Percentiles rank a stretch among this genome's conserved stretches.
These are phyloP conservation scores for Thecaphora thlaspeos DNA, from an alignment of 1,284 basidiomycete genomes.

Conservation along the genomic window DNA sequence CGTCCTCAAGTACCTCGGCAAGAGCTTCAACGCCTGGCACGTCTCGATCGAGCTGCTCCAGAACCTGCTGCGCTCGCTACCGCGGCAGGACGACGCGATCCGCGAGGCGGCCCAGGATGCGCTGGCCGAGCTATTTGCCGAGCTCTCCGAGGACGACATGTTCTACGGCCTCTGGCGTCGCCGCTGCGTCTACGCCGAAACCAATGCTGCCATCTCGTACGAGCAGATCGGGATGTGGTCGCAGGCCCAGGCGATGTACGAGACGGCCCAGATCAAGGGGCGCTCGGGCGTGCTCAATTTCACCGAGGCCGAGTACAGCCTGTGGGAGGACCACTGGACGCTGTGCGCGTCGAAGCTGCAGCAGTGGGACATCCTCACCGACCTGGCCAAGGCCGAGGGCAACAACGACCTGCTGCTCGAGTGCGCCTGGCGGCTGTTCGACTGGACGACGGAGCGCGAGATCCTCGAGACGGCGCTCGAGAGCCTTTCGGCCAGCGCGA, in stretches of 20 bases:
- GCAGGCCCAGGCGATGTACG: slow-evolving; percentile 84
- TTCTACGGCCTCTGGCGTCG: slow-evolving; percentile 96
- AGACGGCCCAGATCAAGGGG: slow-evolving; percentile 83
- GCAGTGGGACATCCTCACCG: slow-evolving; percentile 82
- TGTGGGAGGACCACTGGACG: slow-evolving; percentile 99
- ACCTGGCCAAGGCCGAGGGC: slow-evolving; percentile 80
- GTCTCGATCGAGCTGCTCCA: slow-evolving; percentile 85
- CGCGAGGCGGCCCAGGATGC: slow-evolving; percentile 87
- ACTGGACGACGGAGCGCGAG: slow-evolving; percentile 78
- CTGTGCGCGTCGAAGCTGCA: slow-evolving; percentile 92
- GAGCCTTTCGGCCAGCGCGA: slow-evolving; percentile 78
- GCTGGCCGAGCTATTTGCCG: slow-evolving; percentile 90
- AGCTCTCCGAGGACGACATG: slow-evolving; percentile 92
- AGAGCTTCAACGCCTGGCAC: slow-evolving; percentile 95
- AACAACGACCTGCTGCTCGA: slow-evolving; percentile 92
- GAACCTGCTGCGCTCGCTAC: slow-evolving; percentile 66
- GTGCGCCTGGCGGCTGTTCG: slow-evolving; percentile 89
- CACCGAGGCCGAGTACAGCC: slow-evolving; percentile 90
- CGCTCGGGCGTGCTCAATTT: slow-evolving; percentile 81
- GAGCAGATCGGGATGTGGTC: slow-evolving; percentile 99
- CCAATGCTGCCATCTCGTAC: slow-evolving; percentile 85
- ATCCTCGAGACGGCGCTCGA: slow-evolving; percentile 81
- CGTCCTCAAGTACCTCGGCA: slow-evolving; percentile 92
- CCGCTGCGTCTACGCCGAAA: slow-evolving; percentile 82
- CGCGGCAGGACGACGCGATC: slow-evolving; percentile 71